phyloP scores from a whole-genome alignment of 2,329 filamentous ascomycete species.

The Colletotrichum kahawae region DNA sequence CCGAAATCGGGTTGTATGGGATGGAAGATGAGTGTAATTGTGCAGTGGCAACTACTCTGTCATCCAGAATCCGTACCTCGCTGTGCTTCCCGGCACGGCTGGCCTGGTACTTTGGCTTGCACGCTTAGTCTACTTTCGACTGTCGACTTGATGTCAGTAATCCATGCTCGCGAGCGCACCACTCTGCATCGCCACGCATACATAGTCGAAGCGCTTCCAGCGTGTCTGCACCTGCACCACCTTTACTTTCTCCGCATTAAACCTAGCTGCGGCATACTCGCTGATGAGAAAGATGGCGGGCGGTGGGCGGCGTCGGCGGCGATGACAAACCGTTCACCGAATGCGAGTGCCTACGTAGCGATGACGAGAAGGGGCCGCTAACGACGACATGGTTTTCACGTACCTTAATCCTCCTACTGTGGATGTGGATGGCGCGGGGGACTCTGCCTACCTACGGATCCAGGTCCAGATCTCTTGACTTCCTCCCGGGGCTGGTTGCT shows the following conservation, averaged over 20 bases:
- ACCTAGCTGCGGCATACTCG: not conserved
- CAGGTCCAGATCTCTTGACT: constrained; percentile 2
- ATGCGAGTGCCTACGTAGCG: not conserved
- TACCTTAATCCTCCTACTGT: not conserved
- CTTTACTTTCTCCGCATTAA: not conserved
- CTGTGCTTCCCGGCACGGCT: not conserved
- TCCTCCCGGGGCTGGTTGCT: not conserved
- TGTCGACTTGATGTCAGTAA: not conserved
- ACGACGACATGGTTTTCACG: not conserved
- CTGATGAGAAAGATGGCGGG: not conserved
- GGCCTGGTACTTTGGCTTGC: not conserved
- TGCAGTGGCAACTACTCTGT: not conserved
- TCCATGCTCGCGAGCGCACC: not conserved
- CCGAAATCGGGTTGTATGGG: not conserved
- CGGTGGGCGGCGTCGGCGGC: not conserved
- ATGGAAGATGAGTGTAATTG: not conserved
- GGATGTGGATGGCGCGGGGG: constrained; percentile 4
- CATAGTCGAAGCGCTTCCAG: not conserved
- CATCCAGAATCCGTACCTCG: not conserved
- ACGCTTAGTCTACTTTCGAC: not conserved
- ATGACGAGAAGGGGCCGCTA: not conserved
- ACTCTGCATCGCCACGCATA: not conserved
- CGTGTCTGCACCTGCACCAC: not conserved
- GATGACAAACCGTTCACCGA: not conserved
- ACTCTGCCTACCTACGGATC: not conserved